Conservation (phyloP, 2,329 filamentous ascomycete genomes). For the Sclerotinia sclerotiorum region DNA sequence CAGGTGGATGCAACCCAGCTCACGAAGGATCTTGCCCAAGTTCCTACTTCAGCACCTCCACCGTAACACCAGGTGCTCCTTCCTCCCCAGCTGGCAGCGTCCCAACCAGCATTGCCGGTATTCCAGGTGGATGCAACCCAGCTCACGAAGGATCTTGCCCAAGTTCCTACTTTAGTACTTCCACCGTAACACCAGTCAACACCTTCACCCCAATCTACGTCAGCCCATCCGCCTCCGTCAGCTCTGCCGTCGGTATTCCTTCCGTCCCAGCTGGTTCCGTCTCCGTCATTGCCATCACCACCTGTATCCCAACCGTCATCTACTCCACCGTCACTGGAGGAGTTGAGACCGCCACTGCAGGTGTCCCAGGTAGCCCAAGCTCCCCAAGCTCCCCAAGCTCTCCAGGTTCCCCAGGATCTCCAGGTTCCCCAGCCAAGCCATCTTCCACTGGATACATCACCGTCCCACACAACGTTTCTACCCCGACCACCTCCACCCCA, state of each 20-base stretch:
- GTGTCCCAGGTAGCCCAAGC: neutral
- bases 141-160: too few relatives aligned
- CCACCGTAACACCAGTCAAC: neutral
- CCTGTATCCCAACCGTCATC: slow-evolving; percentile 25
- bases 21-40: too few relatives aligned
- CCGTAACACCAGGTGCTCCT: neutral
- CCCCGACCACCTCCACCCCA: slow-evolving; percentile 27
- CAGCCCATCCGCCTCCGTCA: neutral
- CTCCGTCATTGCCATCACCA: slow-evolving; percentile 23
- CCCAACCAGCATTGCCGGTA: too few relatives aligned
- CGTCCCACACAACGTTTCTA: slow-evolving; percentile 13
- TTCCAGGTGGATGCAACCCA: too few relatives aligned
- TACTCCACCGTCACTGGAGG: slow-evolving; percentile 24
- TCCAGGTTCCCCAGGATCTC: neutral
- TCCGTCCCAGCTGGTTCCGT: slow-evolving; percentile 8
- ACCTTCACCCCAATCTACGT: neutral
- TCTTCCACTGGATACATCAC: slow-evolving; percentile 20
- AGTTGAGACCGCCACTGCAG: neutral
- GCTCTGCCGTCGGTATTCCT: slow-evolving; percentile 4
- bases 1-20: too few relatives aligned
- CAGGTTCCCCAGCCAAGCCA: slow-evolving; percentile 14
- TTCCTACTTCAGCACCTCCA: too few relatives aligned
- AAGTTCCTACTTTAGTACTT: too few relatives aligned
- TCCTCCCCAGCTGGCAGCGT: too few relatives aligned
- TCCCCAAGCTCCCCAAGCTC: too few relatives aligned